phyloP scores from a whole-genome alignment of 1,284 basidiomycete species.

The Phenoliferia sp. region DNA sequence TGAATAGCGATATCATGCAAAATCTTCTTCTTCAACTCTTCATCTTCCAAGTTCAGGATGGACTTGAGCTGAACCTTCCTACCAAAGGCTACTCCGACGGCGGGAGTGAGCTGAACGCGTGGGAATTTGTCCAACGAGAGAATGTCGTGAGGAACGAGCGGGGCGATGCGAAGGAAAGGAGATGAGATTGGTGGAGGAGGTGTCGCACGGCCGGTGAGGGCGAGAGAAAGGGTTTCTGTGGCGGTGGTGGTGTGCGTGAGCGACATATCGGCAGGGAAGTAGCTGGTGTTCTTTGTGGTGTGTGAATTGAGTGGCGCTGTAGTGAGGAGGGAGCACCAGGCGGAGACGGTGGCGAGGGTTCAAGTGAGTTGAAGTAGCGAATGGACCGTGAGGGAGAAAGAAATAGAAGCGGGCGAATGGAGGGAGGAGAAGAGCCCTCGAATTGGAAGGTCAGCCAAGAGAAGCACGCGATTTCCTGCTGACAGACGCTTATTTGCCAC shows the following conservation, averaged over 20 bases:
- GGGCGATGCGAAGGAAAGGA: constrained; percentile 2
- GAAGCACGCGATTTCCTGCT: no score
- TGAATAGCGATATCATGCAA: constrained; percentile 22
- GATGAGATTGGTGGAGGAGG: background rate
- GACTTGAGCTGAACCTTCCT: constrained; percentile 15
- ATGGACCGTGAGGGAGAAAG: no score
- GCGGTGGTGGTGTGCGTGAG: background rate
- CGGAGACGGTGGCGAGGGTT: no score
- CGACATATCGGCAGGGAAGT: no score
- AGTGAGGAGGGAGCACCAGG: no score
- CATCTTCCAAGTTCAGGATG: constrained; percentile 14
- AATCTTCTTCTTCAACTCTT: constrained; percentile 11
- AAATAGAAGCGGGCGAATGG: no score
- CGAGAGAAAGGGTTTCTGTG: background rate
- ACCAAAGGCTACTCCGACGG: constrained; percentile 23
- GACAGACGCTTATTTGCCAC: no score
- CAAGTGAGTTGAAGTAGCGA: no score
- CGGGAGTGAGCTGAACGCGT: constrained; percentile 12
- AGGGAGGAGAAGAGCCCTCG: no score
- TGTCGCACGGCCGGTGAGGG: background rate
- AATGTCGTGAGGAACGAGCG: constrained; percentile 8
- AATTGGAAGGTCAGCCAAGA: no score
- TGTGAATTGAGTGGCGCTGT: no score
- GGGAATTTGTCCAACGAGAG: constrained; percentile 3
- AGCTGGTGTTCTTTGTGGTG: no score